Conservation (phyloP, 164 flowering plant species). For the Chimonanthus salicifolius region DNA sequence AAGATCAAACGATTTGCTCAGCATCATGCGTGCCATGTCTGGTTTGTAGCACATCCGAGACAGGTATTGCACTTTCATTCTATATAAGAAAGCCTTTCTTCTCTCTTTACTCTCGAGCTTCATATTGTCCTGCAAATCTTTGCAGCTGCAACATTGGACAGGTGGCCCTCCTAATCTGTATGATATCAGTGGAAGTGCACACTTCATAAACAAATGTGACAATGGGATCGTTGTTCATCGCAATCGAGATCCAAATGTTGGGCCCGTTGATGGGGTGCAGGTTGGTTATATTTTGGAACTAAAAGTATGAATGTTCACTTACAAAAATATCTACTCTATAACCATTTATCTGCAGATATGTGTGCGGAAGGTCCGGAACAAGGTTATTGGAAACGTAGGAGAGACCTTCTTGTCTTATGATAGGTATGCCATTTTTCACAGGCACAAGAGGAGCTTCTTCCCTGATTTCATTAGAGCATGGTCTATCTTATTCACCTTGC, state of each 20-base stretch:
- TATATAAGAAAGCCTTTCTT: not conserved
- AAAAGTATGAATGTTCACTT: not conserved
- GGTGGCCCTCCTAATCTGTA: constrained; percentile 89
- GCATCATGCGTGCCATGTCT: constrained; percentile 93
- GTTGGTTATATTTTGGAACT: constrained; percentile 25
- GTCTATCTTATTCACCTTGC: not conserved
- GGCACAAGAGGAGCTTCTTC: not conserved
- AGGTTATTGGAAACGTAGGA: constrained; percentile 79
- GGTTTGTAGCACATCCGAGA: constrained; percentile 99
- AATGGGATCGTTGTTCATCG: constrained; percentile 97
- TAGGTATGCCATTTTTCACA: constrained; percentile 40
- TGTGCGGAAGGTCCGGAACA: constrained; percentile 87
- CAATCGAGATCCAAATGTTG: constrained; percentile 71
- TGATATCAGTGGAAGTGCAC: constrained; percentile 99
- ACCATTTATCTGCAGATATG: constrained; percentile 50
- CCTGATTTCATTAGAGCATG: not conserved
- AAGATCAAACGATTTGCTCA: constrained; percentile 88
- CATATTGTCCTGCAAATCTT: constrained; percentile 5
- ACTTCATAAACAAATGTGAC: constrained; percentile 97
- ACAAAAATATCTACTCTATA: not conserved
- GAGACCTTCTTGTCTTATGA: constrained; percentile 68
- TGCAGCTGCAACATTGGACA: constrained; percentile 79
- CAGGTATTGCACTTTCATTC: constrained; percentile 47
- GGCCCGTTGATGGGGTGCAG: constrained; percentile 79
- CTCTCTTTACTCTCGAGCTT: not conserved